phyloP scores from a whole-genome alignment of 169 alveolate species.

The Pseudocohnilembus persalinus region DNA sequence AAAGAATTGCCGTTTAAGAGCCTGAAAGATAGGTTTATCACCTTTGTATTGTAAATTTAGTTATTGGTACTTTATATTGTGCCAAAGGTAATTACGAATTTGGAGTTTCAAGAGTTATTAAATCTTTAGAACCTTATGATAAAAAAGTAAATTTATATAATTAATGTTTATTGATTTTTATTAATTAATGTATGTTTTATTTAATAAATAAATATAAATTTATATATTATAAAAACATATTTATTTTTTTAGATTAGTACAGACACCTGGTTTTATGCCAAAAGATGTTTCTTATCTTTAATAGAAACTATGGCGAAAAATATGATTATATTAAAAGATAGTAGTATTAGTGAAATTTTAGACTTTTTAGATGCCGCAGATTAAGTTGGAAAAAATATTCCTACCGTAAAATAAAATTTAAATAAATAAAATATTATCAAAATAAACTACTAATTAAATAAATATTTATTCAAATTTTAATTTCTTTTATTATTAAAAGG shows the following conservation, averaged over 20 bases:
- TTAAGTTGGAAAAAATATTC: constrained; percentile 72
- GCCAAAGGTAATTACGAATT: constrained; percentile 91
- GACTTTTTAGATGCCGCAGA: constrained; percentile 87
- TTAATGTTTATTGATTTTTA: neutral
- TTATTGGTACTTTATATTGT: constrained; percentile 91
- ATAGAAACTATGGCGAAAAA: constrained; percentile 89
- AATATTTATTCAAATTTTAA: no score
- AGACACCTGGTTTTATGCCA: constrained; percentile 82
- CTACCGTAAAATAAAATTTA: constrained; percentile 43
- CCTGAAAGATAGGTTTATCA: constrained; percentile 85
- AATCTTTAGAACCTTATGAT: constrained; percentile 86
- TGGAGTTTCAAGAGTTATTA: constrained; percentile 89
- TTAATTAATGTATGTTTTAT: neutral
- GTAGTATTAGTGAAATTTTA: constrained; percentile 70
- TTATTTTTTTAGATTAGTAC: constrained; percentile 38
- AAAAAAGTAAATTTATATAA: constrained; percentile 75
- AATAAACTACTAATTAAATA: no score
- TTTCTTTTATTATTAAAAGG: constrained; percentile 15
- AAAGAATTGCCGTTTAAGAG: constrained; percentile 71
- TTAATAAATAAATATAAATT: no score
- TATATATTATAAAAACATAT: no score
- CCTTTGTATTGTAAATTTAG: constrained; percentile 91
- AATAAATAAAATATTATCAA: neutral
- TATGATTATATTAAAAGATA: constrained; percentile 83
- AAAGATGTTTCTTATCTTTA: constrained; percentile 88